Evolutionary conservation across 164 flowering plant genomes (phyloP).

Genomic region (Macadamia integrifolia): DNA sequence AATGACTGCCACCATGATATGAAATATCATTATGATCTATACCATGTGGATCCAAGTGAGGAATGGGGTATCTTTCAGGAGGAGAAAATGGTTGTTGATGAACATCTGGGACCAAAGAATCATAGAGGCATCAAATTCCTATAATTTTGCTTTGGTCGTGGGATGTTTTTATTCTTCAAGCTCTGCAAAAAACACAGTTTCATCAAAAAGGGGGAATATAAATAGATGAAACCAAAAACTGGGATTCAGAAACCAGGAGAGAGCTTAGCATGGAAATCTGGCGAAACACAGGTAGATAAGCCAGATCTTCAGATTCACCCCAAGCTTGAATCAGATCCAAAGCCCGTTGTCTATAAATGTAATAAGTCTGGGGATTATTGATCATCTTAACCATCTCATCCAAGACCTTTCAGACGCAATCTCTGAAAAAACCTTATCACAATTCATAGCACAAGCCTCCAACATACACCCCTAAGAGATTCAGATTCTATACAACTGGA

Average conservation of each 20-base stretch:
- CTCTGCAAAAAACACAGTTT: constrained; percentile 27
- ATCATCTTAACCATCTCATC: constrained; percentile 88
- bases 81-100: constrained; percentile 40
- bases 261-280: constrained; percentile 65
- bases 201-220: too few species aligned
- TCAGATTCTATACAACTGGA: too few species aligned
- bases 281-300: constrained; percentile 71
- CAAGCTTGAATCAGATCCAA: constrained; percentile 71
- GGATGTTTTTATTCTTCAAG: constrained; percentile 38
- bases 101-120: constrained; percentile 41
- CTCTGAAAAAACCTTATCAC: constrained; percentile 84
- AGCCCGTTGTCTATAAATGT: constrained; percentile 36
- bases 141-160: constrained; percentile 23
- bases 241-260: too few species aligned
- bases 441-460: constrained; percentile 73
- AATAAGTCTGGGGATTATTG: constrained; percentile 50
- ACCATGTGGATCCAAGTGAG: constrained; percentile 27
- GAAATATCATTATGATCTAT: constrained; percentile 18
- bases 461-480: constrained; percentile 6
- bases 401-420: constrained; percentile 87
- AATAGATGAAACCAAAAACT: too few species aligned
- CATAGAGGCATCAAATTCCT: constrained; percentile 24
- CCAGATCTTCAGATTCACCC: constrained; percentile 80
- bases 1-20: constrained; percentile 26
- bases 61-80: constrained; percentile 51